Evolutionary conservation across 495 filamentous ascomycete species (phyloP).

Genomic region (Apiosordaria backusii): DNA sequence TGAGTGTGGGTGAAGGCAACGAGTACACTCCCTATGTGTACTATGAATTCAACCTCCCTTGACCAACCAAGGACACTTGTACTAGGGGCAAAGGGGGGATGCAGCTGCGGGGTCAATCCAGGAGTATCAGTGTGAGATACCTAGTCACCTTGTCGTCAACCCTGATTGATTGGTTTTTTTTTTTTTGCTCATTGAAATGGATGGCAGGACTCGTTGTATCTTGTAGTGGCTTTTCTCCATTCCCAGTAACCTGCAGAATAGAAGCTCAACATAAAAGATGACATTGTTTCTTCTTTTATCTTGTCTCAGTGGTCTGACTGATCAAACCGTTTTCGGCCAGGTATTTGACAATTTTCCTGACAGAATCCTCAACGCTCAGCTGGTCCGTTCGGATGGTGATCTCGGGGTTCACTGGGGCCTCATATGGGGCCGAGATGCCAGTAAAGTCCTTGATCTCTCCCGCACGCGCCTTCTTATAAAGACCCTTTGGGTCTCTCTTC

Average conservation of each 20-base stretch:
- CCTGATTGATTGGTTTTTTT: slow-evolving; percentile 4
- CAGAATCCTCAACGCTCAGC: slow-evolving; percentile 78
- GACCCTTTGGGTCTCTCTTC: slow-evolving; percentile 88
- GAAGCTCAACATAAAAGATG: not conserved
- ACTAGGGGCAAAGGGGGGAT: not conserved
- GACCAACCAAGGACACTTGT: not conserved
- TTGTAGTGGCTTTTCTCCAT: not conserved
- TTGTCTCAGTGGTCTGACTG: slow-evolving; percentile 32
- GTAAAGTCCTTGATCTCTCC: slow-evolving; percentile 97
- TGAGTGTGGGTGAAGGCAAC: slow-evolving; percentile 59
- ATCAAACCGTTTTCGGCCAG: slow-evolving; percentile 55
- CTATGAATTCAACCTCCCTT: slow-evolving; percentile 84
- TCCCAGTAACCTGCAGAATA: not conserved
- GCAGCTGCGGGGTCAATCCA: not conserved
- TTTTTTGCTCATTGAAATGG: not conserved
- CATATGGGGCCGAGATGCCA: slow-evolving; percentile 89
- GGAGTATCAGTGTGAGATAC: not conserved
- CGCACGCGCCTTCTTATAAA: slow-evolving; percentile 93
- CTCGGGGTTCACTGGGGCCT: slow-evolving; percentile 82
- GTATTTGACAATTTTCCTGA: slow-evolving; percentile 76
- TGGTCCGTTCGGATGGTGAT: slow-evolving; percentile 76
- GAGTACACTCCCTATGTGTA: slow-evolving; percentile 97
- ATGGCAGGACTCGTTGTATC: not conserved
- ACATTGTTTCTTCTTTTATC: slow-evolving; percentile 16
- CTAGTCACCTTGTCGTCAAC: not conserved